Base-by-base conservation (phyloP, 1,139 yeast species). In the Yamadazyma mexicana region DNA sequence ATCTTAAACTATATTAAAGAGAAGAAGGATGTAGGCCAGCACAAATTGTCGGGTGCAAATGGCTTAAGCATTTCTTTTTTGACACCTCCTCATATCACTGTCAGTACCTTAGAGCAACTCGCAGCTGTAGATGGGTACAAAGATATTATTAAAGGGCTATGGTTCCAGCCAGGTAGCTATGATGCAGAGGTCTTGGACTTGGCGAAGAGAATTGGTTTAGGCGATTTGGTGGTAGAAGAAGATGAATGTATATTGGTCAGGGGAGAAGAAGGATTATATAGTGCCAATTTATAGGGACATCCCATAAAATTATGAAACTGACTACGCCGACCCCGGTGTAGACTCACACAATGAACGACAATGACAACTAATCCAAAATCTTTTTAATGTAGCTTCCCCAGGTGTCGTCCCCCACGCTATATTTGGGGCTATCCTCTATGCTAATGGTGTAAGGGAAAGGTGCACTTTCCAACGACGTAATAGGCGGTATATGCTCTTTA, bases 161-260 rank as follows among this genome's bases (percentile, higher is more conserved):
- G 95, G 95, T 80, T 85, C 47, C 95, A 87, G 55, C 95, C 95
- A 0, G 95, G 95, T 0, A 75, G 87, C 26, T 84, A 75, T 48
- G 81, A 83, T 50, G 58, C 60, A 7, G 69, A 64, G n/a, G 82
- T 80, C 3, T 58, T 84, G 35, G 66, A 69, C 1, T 53, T 54
- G 16, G 72, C 71, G 3, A 59, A 62, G 23, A 51, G 56, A 18
- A 52, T 72, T 20, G 76, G 76, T 1, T 53, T 74, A 24, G 55
- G 58, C 7, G 79, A 79, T 1, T 53, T 60, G 29, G 71, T 74
- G 2, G 74, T 85, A 22, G 73, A 74, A 27, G 74, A 79, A 52
- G 89, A 81, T 28, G 79, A 79, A 45, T 86, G 95, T 59, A 80
- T 86, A 36, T 66, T 86, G 45, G 84, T 84, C 2, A 66, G 78